These are phyloP conservation scores for Schizochytrium sp. DNA, from an alignment of 108 stramenopile species.

Conservation along the genomic window DNA sequence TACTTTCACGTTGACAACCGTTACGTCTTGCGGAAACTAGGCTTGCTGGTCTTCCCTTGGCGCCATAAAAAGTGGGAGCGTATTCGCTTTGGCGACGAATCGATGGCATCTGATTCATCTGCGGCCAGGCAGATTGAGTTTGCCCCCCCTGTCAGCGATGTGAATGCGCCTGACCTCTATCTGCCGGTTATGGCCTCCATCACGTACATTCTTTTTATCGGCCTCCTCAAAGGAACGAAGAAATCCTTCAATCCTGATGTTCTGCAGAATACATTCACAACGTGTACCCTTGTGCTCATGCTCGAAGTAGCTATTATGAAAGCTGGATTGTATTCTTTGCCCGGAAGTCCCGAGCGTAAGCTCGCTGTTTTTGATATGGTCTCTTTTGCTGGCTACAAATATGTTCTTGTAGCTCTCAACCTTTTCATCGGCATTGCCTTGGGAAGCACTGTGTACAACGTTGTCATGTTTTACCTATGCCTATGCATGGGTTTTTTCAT, in stretches of 20 bases:
- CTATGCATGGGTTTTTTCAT: constrained; percentile 61
- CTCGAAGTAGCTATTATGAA: constrained; percentile 89
- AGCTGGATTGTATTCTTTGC: constrained; percentile 87
- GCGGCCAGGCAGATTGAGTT: constrained; percentile 69
- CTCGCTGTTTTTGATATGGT: constrained; percentile 69
- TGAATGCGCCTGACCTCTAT: constrained; percentile 97
- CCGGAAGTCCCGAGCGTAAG: constrained; percentile 59
- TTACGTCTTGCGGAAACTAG: constrained; percentile 91
- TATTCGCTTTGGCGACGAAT: constrained; percentile 64
- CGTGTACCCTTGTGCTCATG: constrained; percentile 87
- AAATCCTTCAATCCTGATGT: constrained; percentile 91
- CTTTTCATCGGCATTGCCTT: constrained; percentile 55
- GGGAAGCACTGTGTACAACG: constrained; percentile 37
- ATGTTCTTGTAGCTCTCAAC: constrained; percentile 62
- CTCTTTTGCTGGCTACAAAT: constrained; percentile 77
- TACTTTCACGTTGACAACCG: constrained; percentile 96
- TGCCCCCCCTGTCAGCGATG: constrained; percentile 86
- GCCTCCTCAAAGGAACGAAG: constrained; percentile 87
- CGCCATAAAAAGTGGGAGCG: constrained; percentile 84
- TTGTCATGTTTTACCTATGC: constrained; percentile 64
- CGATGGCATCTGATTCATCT: constrained; percentile 60
- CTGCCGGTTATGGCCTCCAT: constrained; percentile 93
- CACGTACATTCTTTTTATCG: constrained; percentile 93
- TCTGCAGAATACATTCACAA: constrained; percentile 86
- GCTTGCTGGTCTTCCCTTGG: constrained; percentile 87